phyloP scores from a whole-genome alignment of 2,329 filamentous ascomycete genomes.

The Beauveria brongniartii region DNA sequence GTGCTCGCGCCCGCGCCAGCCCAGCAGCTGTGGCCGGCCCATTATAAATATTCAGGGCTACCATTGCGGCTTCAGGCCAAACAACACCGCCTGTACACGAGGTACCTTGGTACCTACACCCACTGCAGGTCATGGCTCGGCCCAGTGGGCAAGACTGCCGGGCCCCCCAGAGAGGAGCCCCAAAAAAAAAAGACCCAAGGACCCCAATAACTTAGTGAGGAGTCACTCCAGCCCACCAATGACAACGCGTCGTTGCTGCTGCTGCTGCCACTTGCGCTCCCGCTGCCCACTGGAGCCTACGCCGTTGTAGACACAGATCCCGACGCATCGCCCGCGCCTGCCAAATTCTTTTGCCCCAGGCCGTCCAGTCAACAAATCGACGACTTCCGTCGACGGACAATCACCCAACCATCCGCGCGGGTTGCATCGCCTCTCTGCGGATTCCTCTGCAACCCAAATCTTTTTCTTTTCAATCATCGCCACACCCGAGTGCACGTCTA shows the following conservation, averaged over 20 bases:
- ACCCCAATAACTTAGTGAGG: conserved; percentile 1
- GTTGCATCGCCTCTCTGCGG: neutral
- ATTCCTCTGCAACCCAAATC: neutral
- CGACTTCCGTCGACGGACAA: neutral
- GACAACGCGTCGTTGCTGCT: conserved; percentile 14
- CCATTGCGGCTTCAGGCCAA: neutral
- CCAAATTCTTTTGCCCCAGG: conserved; percentile 15
- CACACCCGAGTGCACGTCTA: neutral
- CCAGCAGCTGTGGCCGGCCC: neutral
- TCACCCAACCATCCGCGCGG: neutral
- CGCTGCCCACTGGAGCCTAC: neutral
- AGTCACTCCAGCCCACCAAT: conserved; percentile 16
- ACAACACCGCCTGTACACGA: neutral
- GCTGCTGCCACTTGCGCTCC: conserved; percentile 12
- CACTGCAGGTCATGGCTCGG: neutral
- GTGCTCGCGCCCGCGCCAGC: neutral
- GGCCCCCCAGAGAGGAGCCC: neutral
- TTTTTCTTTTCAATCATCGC: neutral
- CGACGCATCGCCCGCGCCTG: conserved; percentile 9
- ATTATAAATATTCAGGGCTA: neutral
- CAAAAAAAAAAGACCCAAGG: too few species aligned
- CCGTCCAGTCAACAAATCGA: conserved; percentile 2
- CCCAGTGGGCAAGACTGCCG: neutral
- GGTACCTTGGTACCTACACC: too few species aligned
- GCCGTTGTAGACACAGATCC: conserved; percentile 4